Evolutionary conservation across 2,329 filamentous ascomycete species (phyloP), one percentile per base, ranked within the genome.

Genomic region (Aspergillus spinulosporus): DNA sequence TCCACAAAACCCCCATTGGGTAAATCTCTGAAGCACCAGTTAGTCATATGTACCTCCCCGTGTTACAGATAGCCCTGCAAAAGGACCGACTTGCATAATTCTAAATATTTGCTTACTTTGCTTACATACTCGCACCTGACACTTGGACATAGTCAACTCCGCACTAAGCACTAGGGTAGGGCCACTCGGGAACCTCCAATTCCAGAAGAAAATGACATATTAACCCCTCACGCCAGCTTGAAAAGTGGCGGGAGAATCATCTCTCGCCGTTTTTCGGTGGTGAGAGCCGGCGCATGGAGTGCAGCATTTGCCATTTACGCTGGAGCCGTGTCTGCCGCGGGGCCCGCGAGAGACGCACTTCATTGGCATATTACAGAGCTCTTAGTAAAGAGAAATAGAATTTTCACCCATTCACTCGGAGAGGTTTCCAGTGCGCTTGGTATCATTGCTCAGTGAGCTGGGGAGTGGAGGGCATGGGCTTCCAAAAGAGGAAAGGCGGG

Each of bases 401-500:
- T 43, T 37, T 47, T 55, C 47, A 39, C 14, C 47, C 28, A n/a
- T 48, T 47, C 43, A 14, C 54, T 21, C 46, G n/a, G n/a, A 11
- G 26, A n/a, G n/a, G 36, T 37, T 14, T 36, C 40, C 49, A 44
- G 29, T 42, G 21, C 21, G 37, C 9, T 12, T 31, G 8, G 31
- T 45, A 52, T 44, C 15, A 52, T 52, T 52, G 49, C 31, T 52
- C 49, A 52, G 40, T 14, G 39, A 15, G 31, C 14, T 32, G 31
- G 49, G 40, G 12, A n/a, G 40, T 52, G 49, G 49, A 51, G 37
- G 37, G 32, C 34, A 42, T 4, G 34, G 28, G 36, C 34, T 14
- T 34, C 54, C 51, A 21, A 44, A 62, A 56, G 14, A 8, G 58
- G 62, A 54, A 59, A 61, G 52, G 59, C 37, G 55, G 34, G 34